Percentiles rank a stretch among this genome's conserved stretches.
Evolutionary conservation across 192 early-diverging fungal genomes (phyloP).

Genomic region (Coemansia sp.): DNA sequence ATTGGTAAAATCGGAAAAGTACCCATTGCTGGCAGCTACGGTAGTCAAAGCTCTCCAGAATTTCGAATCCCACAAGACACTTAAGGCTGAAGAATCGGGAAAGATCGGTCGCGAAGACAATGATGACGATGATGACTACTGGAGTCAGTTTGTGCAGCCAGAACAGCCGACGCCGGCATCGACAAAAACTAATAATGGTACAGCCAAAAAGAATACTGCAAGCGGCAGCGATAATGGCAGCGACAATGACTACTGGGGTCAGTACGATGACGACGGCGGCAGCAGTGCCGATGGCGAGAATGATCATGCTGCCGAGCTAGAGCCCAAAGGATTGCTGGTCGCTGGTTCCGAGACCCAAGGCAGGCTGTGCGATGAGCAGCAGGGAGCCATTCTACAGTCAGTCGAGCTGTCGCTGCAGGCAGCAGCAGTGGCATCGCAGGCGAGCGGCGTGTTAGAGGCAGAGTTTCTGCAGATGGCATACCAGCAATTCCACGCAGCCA

Average conservation of each 20-base stretch:
- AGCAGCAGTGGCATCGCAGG: slow-evolving; percentile 23
- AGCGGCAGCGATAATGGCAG: background rate
- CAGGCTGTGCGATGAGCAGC: no score
- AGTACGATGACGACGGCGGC: slow-evolving; percentile 10
- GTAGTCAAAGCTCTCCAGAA: no score
- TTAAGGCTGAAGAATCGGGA: no score
- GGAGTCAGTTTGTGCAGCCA: background rate
- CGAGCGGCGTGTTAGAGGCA: slow-evolving; percentile 12
- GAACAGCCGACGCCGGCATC: background rate
- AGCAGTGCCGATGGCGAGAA: no score
- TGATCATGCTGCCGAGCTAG: background rate
- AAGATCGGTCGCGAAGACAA: no score
- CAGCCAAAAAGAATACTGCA: background rate
- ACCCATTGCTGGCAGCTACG: background rate
- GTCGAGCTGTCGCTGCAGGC: slow-evolving; percentile 19
- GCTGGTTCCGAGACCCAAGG: no score
- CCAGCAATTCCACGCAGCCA: background rate
- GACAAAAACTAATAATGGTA: background rate
- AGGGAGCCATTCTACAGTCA: slow-evolving; percentile 4
- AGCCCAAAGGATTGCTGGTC: background rate
- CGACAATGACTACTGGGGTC: slow-evolving; percentile 10
- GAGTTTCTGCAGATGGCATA: slow-evolving; percentile 20
- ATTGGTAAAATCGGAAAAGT: background rate
- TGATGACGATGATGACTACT: background rate
- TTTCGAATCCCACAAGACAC: no score